Percentiles rank a stretch among this genome's conserved stretches.
These are phyloP conservation scores for Curvularia spicifera DNA, from an alignment of 2,329 filamentous ascomycete genomes.

Conservation along the genomic window DNA sequence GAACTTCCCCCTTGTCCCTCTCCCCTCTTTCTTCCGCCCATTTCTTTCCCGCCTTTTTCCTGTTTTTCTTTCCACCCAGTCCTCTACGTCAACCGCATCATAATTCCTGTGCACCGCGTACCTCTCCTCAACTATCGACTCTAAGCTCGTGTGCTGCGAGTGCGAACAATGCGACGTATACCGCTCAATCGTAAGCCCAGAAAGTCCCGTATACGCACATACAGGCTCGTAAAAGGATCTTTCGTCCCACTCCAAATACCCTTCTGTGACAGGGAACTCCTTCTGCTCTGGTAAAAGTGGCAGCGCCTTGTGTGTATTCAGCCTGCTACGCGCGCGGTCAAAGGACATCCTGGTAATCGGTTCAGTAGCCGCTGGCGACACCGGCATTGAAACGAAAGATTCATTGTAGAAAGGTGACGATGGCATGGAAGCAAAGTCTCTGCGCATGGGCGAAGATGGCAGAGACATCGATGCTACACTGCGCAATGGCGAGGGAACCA, in stretches of 20 bases:
- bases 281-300: background rate
- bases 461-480: background rate
- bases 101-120: background rate
- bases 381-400: background rate
- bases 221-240: background rate
- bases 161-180: background rate
- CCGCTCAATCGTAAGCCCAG: background rate
- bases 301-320: background rate
- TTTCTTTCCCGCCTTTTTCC: conserved; percentile 6
- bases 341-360: background rate
- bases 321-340: too few species aligned
- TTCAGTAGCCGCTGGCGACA: background rate
- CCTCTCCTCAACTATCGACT: background rate
- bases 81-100: background rate
- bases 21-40: background rate
- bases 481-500: background rate
- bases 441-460: background rate
- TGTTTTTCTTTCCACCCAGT: conserved; percentile 8
- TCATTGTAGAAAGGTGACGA: background rate
- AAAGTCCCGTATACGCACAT: background rate
- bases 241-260: background rate
- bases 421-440: background rate
- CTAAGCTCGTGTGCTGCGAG: background rate
- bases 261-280: background rate
- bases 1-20: background rate